Conservation (phyloP, 2,329 filamentous ascomycete species). For the Ampelomyces quisqualis region DNA sequence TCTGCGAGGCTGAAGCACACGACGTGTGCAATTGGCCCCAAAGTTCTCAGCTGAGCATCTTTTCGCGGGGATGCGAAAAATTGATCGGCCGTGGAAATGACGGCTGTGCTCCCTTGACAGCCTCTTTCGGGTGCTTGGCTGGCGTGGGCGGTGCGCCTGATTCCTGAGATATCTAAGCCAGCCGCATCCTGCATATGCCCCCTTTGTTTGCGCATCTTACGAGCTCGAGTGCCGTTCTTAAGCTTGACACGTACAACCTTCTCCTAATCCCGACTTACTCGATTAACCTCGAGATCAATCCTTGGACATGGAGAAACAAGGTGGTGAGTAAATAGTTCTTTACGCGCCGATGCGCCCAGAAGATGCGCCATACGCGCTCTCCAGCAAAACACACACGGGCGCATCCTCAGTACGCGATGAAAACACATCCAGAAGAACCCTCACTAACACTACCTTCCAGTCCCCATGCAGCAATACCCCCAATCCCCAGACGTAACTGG, state of each 20-base stretch:
- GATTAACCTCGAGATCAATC: background rate
- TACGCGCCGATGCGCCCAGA: background rate
- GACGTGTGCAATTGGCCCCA: constrained; percentile 11
- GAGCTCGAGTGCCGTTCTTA: no score
- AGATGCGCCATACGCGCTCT: background rate
- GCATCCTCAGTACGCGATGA: no score
- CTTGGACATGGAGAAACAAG: constrained; percentile 42
- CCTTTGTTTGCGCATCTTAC: background rate
- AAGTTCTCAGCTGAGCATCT: constrained; percentile 3
- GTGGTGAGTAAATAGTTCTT: constrained; percentile 26
- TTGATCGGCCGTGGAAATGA: constrained; percentile 15
- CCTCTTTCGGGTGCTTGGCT: constrained; percentile 13
- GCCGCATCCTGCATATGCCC: background rate
- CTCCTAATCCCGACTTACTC: background rate
- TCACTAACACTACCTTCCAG: constrained; percentile 23
- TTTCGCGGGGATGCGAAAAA: constrained; percentile 4
- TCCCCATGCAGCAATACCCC: constrained; percentile 43
- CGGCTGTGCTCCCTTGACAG: constrained; percentile 22
- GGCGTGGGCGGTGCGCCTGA: constrained; percentile 20
- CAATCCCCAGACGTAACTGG: constrained; percentile 34
- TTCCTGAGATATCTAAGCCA: background rate
- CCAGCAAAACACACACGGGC: no score
- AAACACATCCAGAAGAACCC: no score
- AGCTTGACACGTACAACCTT: no score
- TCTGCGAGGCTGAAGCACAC: constrained; percentile 18